These are phyloP conservation scores for Collybia nuda DNA, from an alignment of 768 basidiomycete species.

Conservation along the genomic window DNA sequence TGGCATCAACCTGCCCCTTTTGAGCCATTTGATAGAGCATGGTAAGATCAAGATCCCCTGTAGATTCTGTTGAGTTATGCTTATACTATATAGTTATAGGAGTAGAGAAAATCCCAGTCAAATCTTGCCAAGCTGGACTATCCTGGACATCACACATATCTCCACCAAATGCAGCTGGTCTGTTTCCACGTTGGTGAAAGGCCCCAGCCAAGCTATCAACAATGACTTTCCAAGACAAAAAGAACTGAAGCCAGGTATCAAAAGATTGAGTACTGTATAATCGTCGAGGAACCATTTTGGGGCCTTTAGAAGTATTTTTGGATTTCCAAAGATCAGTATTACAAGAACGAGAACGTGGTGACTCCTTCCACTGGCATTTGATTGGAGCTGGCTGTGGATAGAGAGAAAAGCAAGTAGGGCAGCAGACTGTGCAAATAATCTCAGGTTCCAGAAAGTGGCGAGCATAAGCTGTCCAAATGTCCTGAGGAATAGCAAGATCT, in stretches of 20 bases:
- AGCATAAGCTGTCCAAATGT: conserved; percentile 21
- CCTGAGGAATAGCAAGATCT: conserved; percentile 14
- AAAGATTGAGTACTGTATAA: conserved; percentile 24
- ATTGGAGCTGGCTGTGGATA: conserved; percentile 14
- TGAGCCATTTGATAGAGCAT: no score
- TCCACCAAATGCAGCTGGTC: no score
- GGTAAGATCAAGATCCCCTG: no score
- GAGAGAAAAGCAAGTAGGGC: conserved; percentile 21
- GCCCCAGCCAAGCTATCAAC: no score
- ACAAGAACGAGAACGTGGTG: conserved; percentile 16
- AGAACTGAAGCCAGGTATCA: conserved; percentile 25
- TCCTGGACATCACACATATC: no score
- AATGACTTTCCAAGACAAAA: conserved; percentile 21
- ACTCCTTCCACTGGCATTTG: conserved; percentile 15
- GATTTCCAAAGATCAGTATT: conserved; percentile 20
- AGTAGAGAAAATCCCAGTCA: no score
- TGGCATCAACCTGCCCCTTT: no score
- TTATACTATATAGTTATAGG: no score
- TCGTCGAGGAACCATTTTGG: conserved; percentile 15
- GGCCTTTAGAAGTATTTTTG: conserved; percentile 10
- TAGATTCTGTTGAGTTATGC: no score
- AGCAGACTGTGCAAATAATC: conserved; percentile 20
- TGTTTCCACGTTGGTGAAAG: no score
- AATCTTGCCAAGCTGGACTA: no score
- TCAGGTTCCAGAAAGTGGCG: conserved; percentile 16